A percentile compares a stretch with the other conserved stretches of the same genome.
Conservation (phyloP, 768 basidiomycete species). For the Tylopilus vinaceipallidus region DNA sequence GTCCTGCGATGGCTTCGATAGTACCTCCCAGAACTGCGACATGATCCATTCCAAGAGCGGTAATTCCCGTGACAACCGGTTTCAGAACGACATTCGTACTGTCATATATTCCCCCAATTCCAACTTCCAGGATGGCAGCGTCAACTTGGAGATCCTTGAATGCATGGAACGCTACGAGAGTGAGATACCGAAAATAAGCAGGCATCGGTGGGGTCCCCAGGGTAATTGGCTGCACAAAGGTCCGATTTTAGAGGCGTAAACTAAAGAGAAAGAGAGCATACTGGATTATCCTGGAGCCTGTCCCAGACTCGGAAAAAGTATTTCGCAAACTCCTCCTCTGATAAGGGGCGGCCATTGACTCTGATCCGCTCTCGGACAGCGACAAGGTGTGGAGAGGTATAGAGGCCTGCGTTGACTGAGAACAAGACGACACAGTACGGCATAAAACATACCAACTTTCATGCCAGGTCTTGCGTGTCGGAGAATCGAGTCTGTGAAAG, state of each 20-base stretch:
- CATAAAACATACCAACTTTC: conserved; percentile 66
- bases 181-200: conserved; percentile 91
- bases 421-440: background rate
- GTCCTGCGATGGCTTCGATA: conserved; percentile 84
- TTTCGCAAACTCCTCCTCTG: conserved; percentile 82
- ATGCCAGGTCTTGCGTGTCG: conserved; percentile 69
- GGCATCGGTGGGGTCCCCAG: conserved; percentile 70
- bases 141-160: conserved; percentile 82
- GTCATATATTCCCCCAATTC: conserved; percentile 91
- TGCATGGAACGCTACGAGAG: conserved; percentile 87
- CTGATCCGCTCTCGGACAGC: conserved; percentile 95
- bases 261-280: conserved; percentile 30
- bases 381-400: conserved; percentile 95
- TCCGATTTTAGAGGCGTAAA: background rate
- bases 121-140: conserved; percentile 93
- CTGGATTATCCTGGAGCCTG: conserved; percentile 63
- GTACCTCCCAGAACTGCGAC: conserved; percentile 85
- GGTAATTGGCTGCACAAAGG: conserved; percentile 40
- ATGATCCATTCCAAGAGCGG: conserved; percentile 92
- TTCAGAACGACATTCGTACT: conserved; percentile 94
- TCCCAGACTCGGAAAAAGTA: conserved; percentile 99
- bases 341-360: conserved; percentile 85
- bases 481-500: conserved; percentile 86
- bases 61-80: conserved; percentile 88
- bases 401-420: conserved; percentile 59